Conservation (phyloP, 768 basidiomycete species). For the Multifurca ochricompacta region DNA sequence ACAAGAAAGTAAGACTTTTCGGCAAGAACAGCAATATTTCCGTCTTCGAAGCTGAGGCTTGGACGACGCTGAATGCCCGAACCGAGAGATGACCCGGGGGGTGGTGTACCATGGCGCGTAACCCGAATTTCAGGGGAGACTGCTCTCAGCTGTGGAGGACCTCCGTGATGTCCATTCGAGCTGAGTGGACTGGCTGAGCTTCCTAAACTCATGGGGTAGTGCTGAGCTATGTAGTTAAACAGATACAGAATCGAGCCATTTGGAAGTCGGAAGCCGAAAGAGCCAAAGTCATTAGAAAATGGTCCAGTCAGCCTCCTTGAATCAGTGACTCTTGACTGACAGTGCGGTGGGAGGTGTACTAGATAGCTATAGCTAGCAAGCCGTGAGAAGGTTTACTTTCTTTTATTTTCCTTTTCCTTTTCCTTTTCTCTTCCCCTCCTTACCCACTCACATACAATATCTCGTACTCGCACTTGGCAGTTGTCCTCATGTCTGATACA, state of each 20-base stretch:
- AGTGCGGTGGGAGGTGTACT: neutral
- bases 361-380: neutral
- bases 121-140: neutral
- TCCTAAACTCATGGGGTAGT: neutral
- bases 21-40: conserved; percentile 58
- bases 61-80: conserved; percentile 32
- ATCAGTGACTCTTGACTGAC: too few relatives aligned
- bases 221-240: neutral
- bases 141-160: neutral
- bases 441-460: too few relatives aligned
- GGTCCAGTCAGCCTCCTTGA: conserved; percentile 16
- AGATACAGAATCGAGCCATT: neutral
- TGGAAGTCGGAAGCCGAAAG: neutral
- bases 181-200: conserved; percentile 12
- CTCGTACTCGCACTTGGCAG: neutral
- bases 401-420: too few relatives aligned
- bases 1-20: conserved; percentile 57
- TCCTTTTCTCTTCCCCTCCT: too few relatives aligned
- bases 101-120: neutral
- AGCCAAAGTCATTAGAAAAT: neutral
- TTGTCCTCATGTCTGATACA: conserved; percentile 31
- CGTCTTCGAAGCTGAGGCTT: conserved; percentile 58
- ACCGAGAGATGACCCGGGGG: conserved; percentile 18
- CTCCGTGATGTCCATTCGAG: conserved; percentile 17
- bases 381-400: conserved; percentile 18